phyloP scores from a whole-genome alignment of 352 stramenopile genomes.

The Globisporangium splendens region DNA sequence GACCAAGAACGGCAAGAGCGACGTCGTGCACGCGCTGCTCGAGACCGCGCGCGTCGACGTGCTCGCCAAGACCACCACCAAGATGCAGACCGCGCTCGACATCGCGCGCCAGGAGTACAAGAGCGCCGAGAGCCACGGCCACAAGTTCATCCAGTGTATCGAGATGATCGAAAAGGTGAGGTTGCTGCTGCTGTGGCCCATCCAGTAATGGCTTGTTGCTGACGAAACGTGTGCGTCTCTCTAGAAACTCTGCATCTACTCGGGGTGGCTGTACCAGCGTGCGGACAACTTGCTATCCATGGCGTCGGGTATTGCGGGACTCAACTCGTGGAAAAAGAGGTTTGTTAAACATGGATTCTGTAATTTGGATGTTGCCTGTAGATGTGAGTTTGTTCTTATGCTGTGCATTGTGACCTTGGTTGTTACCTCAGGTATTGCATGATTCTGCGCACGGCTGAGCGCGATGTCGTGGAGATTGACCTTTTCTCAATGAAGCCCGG shows the following conservation, averaged over 20 bases:
- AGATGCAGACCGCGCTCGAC: slow-evolving; percentile 65
- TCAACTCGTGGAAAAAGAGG: slow-evolving; percentile 85
- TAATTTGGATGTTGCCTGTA: not conserved
- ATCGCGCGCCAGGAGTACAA: slow-evolving; percentile 60
- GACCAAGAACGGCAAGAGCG: slow-evolving; percentile 48
- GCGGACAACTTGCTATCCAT: slow-evolving; percentile 79
- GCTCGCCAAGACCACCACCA: slow-evolving; percentile 46
- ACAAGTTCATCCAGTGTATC: slow-evolving; percentile 62
- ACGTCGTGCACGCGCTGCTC: slow-evolving; percentile 66
- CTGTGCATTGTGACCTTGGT: not conserved
- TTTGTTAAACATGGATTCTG: slow-evolving; percentile 10
- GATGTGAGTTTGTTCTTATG: not conserved
- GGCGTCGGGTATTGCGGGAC: slow-evolving; percentile 57
- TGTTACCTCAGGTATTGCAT: slow-evolving; percentile 76
- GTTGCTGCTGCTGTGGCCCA: not conserved
- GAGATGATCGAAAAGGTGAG: slow-evolving; percentile 78
- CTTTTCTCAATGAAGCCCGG: slow-evolving; percentile 76
- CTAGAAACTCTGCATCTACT: slow-evolving; percentile 79
- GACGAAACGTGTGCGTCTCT: slow-evolving; percentile 1
- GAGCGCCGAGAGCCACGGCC: slow-evolving; percentile 26
- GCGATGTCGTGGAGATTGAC: slow-evolving; percentile 71
- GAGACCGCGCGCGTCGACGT: slow-evolving; percentile 44
- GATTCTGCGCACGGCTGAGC: slow-evolving; percentile 53
- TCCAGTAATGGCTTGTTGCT: not conserved
- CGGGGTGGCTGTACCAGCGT: slow-evolving; percentile 78